Evolutionary conservation across 192 early-diverging fungal species (phyloP).

Genomic region (Entomortierella lignicola): DNA sequence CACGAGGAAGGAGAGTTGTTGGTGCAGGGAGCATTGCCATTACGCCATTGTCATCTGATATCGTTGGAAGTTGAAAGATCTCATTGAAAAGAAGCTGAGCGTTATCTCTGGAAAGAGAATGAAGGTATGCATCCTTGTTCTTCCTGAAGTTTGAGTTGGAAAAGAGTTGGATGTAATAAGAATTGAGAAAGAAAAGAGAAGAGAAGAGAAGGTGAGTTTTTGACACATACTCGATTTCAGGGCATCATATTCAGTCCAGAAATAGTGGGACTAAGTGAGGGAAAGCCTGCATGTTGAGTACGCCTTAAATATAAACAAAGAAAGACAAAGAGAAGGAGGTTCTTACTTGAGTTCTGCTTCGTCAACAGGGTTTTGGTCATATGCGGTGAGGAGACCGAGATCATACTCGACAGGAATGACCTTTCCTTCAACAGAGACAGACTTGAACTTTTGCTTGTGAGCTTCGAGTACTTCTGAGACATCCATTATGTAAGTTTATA

Average conservation of each 20-base stretch:
- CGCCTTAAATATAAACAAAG: background rate
- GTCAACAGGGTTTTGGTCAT: slow-evolving; percentile 87
- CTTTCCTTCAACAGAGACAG: slow-evolving; percentile 74
- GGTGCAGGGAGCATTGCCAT: slow-evolving; percentile 82
- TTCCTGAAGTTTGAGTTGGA: slow-evolving; percentile 21
- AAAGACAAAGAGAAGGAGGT: background rate
- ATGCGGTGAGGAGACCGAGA: slow-evolving; percentile 83
- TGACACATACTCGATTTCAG: background rate
- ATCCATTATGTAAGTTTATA: slow-evolving; percentile 61
- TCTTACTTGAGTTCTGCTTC: slow-evolving; percentile 64
- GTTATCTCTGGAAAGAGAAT: slow-evolving; percentile 79
- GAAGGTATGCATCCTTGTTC: slow-evolving; percentile 70
- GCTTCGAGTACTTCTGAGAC: slow-evolving; percentile 75
- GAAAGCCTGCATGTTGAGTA: background rate
- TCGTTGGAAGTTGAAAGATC: slow-evolving; percentile 82
- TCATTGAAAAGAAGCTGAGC: slow-evolving; percentile 90
- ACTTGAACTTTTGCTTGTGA: slow-evolving; percentile 72
- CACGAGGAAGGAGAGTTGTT: slow-evolving; percentile 80
- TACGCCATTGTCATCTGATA: slow-evolving; percentile 76
- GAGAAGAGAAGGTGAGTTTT: background rate
- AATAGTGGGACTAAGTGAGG: too few species aligned
- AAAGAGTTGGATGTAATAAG: too few species aligned
- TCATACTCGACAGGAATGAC: slow-evolving; percentile 88
- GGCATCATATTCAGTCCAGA: too few species aligned
- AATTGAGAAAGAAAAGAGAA: background rate